Evolutionary conservation across 192 early-diverging fungal species (phyloP).

Genomic region (Radiomyces spectabilis): DNA sequence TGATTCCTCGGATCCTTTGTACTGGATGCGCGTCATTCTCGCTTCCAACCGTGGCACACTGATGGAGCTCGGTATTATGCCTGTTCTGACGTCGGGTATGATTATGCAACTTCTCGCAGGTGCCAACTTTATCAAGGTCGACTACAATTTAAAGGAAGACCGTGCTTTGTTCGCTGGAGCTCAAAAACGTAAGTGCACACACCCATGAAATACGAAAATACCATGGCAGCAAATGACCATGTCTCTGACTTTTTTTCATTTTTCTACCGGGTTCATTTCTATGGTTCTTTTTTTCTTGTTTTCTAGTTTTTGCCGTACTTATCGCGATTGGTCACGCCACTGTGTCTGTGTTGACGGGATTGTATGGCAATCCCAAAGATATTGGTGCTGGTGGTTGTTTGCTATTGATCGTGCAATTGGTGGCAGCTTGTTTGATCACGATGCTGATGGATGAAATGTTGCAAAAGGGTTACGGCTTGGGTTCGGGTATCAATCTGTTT

Average conservation of each 20-base stretch:
- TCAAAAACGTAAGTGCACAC: constrained; percentile 70
- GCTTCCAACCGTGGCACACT: constrained; percentile 99
- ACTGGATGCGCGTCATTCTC: constrained; percentile 99
- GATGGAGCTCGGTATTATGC: constrained; percentile 99
- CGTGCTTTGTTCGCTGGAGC: constrained; percentile 97
- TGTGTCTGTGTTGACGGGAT: constrained; percentile 95
- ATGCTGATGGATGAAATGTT: constrained; percentile 98
- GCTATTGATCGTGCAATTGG: constrained; percentile 93
- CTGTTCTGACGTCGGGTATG: constrained; percentile 99
- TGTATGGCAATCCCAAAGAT: constrained; percentile 94
- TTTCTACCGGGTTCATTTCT: too few relatives aligned
- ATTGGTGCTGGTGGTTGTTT: constrained; percentile 96
- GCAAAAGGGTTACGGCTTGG: constrained; percentile 99
- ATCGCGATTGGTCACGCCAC: constrained; percentile 98
- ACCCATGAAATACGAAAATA: not conserved
- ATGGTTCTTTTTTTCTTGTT: not conserved
- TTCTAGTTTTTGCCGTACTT: constrained; percentile 90
- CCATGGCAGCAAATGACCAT: too few relatives aligned
- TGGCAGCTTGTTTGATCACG: constrained; percentile 93
- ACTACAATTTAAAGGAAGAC: constrained; percentile 98
- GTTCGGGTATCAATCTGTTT: constrained; percentile 98
- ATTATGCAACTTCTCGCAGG: constrained; percentile 99
- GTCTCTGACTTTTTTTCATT: not conserved
- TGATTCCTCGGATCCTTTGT: constrained; percentile 97
- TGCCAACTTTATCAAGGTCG: constrained; percentile 97